phyloP scores from a whole-genome alignment of 2,329 filamentous ascomycete species.

The Epichloe coenophiala region DNA sequence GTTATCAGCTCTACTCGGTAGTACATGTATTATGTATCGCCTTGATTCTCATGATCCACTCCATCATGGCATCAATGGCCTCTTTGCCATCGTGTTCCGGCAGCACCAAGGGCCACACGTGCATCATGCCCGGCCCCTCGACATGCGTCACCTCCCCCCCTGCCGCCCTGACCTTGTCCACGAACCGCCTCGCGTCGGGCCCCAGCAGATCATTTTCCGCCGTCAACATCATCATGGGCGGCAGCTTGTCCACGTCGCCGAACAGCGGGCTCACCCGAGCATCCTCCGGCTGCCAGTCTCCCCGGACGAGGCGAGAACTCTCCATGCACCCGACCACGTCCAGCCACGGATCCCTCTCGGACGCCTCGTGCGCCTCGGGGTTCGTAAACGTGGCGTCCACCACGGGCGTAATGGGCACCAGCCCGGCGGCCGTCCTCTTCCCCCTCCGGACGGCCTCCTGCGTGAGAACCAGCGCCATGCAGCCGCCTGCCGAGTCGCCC shows the following conservation, averaged over 20 bases:
- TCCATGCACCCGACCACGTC: slow-evolving; percentile 16
- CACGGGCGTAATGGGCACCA: slow-evolving; percentile 18
- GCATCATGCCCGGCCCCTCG: slow-evolving; percentile 18
- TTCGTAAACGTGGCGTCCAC: slow-evolving; percentile 17
- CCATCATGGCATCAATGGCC: slow-evolving; percentile 15
- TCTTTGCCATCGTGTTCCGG: slow-evolving; percentile 14
- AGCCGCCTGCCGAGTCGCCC: slow-evolving; percentile 20
- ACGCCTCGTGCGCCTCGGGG: slow-evolving; percentile 13
- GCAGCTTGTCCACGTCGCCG: slow-evolving; percentile 14
- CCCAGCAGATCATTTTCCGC: slow-evolving; percentile 16
- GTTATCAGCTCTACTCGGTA: too few species aligned
- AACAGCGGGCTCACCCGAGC: slow-evolving; percentile 17
- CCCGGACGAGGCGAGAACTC: slow-evolving; percentile 13
- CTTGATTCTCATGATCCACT: slow-evolving; percentile 12
- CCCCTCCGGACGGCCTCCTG: slow-evolving; percentile 15
- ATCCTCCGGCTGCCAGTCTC: slow-evolving; percentile 14
- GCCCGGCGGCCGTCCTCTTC: slow-evolving; percentile 12
- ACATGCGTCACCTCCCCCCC: slow-evolving; percentile 16
- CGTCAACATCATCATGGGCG: slow-evolving; percentile 17
- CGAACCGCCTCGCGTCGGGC: slow-evolving; percentile 17
- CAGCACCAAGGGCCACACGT: slow-evolving; percentile 19
- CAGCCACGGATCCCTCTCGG: slow-evolving; percentile 15
- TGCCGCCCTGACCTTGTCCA: slow-evolving; percentile 12
- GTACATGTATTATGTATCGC: too few species aligned
- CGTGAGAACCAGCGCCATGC: slow-evolving; percentile 17